Evolutionary conservation across 768 basidiomycete genomes (phyloP).

Genomic region (Rhizopogon vulgaris): DNA sequence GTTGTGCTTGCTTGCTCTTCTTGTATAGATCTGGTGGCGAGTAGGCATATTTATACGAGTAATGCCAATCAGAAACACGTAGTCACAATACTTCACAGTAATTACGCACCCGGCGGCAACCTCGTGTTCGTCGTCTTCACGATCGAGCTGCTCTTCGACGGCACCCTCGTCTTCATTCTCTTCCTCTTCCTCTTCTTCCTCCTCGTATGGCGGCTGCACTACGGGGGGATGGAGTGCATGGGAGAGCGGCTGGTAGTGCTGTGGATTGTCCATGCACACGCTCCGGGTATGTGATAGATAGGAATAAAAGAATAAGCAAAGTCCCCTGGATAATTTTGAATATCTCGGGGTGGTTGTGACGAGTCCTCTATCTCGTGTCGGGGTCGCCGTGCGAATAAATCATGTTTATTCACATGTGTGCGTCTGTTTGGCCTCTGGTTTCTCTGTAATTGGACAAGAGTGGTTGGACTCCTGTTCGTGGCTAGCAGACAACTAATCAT

Average conservation of each 20-base stretch:
- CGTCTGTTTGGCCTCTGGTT: not conserved
- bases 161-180: conserved; percentile 74
- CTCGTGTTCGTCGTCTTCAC: conserved; percentile 38
- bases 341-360: conserved; percentile 4
- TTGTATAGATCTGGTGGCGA: conserved; percentile 14
- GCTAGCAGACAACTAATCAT: too few relatives aligned
- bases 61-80: conserved; percentile 6
- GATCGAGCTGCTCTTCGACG: conserved; percentile 61
- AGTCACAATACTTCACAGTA: conserved; percentile 6
- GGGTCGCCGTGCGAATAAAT: conserved; percentile 4
- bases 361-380: not conserved
- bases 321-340: conserved; percentile 2
- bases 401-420: conserved; percentile 1
- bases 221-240: conserved; percentile 64
- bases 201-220: conserved; percentile 34
- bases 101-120: conserved; percentile 28
- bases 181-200: conserved; percentile 54
- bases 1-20: conserved; percentile 11
- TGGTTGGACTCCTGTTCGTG: too few relatives aligned
- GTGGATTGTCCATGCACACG: conserved; percentile 54
- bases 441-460: too few relatives aligned
- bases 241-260: conserved; percentile 76
- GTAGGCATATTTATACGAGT: conserved; percentile 5
- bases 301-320: conserved; percentile 6
- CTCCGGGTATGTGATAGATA: conserved; percentile 4